A percentile compares a stretch with the other conserved stretches of the same genome.
phyloP scores from a whole-genome alignment of 169 alveolate species.

The Plasmodium fragile region DNA sequence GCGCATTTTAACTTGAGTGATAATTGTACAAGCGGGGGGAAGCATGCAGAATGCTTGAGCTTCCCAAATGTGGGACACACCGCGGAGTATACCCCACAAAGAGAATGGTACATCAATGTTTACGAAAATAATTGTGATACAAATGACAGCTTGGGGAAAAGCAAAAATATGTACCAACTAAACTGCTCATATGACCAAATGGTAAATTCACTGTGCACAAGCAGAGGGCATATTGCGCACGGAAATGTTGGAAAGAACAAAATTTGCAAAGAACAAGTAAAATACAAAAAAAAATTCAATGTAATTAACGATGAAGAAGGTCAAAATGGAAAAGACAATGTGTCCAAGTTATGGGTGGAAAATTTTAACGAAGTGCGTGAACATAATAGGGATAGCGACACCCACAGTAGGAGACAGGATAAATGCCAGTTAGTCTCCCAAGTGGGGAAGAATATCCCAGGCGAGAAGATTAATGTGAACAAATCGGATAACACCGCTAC shows the following conservation, averaged over 20 bases:
- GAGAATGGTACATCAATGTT: slow-evolving; percentile 4
- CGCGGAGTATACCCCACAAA: neutral
- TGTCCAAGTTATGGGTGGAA: neutral
- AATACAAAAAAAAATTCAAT: neutral
- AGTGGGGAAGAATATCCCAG: neutral
- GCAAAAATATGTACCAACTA: neutral
- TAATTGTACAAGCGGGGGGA: neutral
- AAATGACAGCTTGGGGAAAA: neutral
- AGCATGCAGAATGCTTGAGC: neutral
- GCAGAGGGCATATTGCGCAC: neutral
- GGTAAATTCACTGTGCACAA: slow-evolving; percentile 22
- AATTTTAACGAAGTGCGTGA: neutral
- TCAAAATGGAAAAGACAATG: neutral
- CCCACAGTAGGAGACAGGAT: neutral
- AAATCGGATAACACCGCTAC: neutral
- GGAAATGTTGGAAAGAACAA: neutral
- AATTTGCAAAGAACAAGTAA: neutral
- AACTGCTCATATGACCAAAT: slow-evolving; percentile 30
- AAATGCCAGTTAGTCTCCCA: neutral
- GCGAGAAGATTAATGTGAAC: neutral
- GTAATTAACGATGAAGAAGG: neutral
- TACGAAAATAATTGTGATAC: slow-evolving; percentile 2
- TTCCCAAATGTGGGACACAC: neutral
- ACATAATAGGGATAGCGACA: neutral
- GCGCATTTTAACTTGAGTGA: slow-evolving; percentile 3